Evolutionary conservation across 768 basidiomycete species (phyloP), one percentile per base, ranked within the genome.

Genomic region (Suillus fuscotomentosus): DNA sequence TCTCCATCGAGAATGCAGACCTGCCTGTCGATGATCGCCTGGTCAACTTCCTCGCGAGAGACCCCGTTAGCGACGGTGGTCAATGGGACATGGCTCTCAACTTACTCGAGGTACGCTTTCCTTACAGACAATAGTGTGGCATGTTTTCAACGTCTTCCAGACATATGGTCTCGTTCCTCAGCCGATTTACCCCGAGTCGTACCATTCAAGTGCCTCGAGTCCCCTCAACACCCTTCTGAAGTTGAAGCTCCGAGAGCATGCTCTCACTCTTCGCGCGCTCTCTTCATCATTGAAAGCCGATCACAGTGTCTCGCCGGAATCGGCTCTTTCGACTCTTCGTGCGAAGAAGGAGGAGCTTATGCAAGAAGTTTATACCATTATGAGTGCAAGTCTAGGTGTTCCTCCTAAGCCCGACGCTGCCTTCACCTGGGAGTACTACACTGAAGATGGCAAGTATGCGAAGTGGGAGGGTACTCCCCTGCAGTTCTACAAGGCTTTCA

Each of bases 31-130:
- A 97, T 61, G 88, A 92, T 71, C 86, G 96, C 9, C 82, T 95
- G n/a, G 80, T 97, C 61, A 84, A 81, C 60, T 88, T 89, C 79
- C 84, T 98, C 54, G 84, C 91, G 10, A 72, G 76, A 8, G 90
- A 90, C 65, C 92, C 93, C 51, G 88, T 97, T 73, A 89, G 86
- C 69, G 95, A 97, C 72, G 95, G 95, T 59, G 96, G 95, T 9
- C 95, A 97, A 75, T 96, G 91, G 90, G 96, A 98, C 72, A 98
- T 97, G 95, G 88, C 82, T 6, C 83, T 86, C 54, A 89, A 88
- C 72, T 71, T 90, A 22, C 76, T 90, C 47, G 84, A 85, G 79
- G 86, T 86, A 59, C n/a, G 76, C 71, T 15, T 13, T 22, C 14
- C 47, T n/a, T 41, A 15, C 3, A 3, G 20, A 51, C 22, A 20